phyloP scores from a whole-genome alignment of 306 rosid genomes.

The Fragaria ananassa region DNA sequence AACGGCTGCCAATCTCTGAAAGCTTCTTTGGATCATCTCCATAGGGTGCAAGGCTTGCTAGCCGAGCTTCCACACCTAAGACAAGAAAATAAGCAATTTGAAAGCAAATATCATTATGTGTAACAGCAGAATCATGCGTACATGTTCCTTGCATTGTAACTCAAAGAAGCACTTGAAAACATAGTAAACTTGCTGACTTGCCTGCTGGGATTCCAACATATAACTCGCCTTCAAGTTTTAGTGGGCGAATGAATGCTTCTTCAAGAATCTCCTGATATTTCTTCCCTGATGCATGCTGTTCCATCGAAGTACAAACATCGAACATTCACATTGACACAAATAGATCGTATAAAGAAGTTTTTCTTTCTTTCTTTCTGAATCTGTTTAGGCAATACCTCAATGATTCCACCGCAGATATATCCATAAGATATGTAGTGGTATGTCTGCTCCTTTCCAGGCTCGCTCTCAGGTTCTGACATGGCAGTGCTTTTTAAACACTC shows the following conservation, averaged over 20 bases:
- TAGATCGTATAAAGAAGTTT: too few species aligned
- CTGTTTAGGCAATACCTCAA: constrained; percentile 47
- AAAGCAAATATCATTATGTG: not conserved
- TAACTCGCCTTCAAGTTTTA: constrained; percentile 78
- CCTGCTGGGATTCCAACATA: constrained; percentile 96
- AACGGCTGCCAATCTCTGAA: constrained; percentile 36
- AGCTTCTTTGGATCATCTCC: constrained; percentile 54
- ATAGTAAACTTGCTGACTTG: constrained; percentile 27
- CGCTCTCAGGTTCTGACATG: constrained; percentile 62
- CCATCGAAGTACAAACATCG: constrained; percentile 16
- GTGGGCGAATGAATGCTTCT: constrained; percentile 78
- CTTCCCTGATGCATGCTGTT: constrained; percentile 86
- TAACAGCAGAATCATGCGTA: not conserved
- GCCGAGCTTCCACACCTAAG: constrained; percentile 91
- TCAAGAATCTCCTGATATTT: constrained; percentile 91
- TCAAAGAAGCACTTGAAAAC: not conserved
- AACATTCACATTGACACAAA: not conserved
- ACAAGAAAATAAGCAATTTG: constrained; percentile 17
- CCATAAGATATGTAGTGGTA: constrained; percentile 87
- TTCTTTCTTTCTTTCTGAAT: not conserved
- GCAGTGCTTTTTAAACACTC: constrained; percentile 66
- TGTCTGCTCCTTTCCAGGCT: constrained; percentile 81
- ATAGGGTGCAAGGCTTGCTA: constrained; percentile 69
- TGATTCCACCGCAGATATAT: constrained; percentile 91
- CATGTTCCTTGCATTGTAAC: not conserved